Percentiles rank a stretch among this genome's conserved stretches.
Conservation (phyloP, 192 early-diverging fungal species). For the Backusella sp. region DNA sequence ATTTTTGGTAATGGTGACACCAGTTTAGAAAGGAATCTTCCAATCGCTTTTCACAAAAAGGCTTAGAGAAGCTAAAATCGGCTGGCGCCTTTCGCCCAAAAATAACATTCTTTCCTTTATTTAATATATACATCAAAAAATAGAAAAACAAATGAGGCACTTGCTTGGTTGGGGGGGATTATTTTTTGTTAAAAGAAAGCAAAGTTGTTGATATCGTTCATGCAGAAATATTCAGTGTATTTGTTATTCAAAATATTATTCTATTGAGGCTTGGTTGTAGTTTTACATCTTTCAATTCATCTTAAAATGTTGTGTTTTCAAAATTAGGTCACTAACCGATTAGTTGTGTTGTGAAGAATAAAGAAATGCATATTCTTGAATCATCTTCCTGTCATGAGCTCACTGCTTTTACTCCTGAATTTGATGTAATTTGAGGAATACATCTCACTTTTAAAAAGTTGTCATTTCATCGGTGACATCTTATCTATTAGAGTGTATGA, state of each 20-base stretch:
- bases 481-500: neutral
- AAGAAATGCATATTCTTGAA: neutral
- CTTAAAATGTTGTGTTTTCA: no score
- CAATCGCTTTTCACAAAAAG: neutral
- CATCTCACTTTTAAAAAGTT: neutral
- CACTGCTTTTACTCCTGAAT: neutral
- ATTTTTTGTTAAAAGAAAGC: neutral
- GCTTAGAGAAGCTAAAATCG: neutral
- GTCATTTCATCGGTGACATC: no score
- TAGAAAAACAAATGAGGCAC: neutral
- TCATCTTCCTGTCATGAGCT: neutral
- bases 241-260: no score
- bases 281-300: no score
- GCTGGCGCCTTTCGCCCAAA: neutral
- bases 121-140: neutral
- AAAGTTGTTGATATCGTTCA: neutral
- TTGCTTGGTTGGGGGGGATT: neutral
- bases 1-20: slow-evolving; percentile 8
- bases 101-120: neutral
- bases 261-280: no score
- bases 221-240: no score
- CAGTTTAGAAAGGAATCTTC: slow-evolving; percentile 7
- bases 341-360: neutral
- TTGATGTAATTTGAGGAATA: neutral
- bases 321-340: no score